Evolutionary conservation across 31 red algal genomes (phyloP), one percentile per base, ranked within the genome.

Genomic region (Endocladia muricata): DNA sequence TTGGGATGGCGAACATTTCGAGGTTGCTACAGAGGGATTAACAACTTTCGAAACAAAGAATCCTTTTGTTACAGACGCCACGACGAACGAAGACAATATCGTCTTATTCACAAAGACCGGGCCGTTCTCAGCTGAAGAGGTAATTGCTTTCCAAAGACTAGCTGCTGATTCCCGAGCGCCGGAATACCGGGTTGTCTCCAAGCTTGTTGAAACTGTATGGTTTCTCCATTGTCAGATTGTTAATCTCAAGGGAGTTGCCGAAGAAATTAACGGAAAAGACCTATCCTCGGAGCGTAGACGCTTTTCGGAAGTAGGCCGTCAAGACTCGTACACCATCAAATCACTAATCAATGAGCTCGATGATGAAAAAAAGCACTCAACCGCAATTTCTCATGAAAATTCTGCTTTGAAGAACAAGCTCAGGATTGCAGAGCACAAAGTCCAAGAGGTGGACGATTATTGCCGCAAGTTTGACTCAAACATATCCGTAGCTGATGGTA

Each of bases 191-290:
- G 23, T 87, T 9, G 41, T 87, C 19, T 49, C 57, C 36, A 55
- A 69, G 23, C 74, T 87, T 4, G 30, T 87, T 54, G 73, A 77
- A 7, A 87, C 83, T 26, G 73, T 87, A 32, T 25, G 6, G 4
- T 87, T 87, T 30, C 83, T 72, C 28, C 42, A 41, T 1, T 69
- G 49, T 15, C 62, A 87, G 64, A 21, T 87, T 36, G 28, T 22
- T n/a, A 61, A 57, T 52, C 69, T 65, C 4, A 69, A 77, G 54
- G 74, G 47, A 41, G 43, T 60, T 17, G 83, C 73, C 25, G 44
- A 60, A 54, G 22, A 70, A 8, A 49, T 73, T 43, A 34, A 70
- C 21, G 59, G 60, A 1, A 61, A 66, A 43, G 70, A 57, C 41
- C 44, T 85, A 22, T 57, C 75, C 32, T 62, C 37, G 7, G 82